Percentiles rank a stretch among this genome's conserved stretches.
Conservation (phyloP, 106 monocot species). For the Alisma plantagoaquatica region DNA sequence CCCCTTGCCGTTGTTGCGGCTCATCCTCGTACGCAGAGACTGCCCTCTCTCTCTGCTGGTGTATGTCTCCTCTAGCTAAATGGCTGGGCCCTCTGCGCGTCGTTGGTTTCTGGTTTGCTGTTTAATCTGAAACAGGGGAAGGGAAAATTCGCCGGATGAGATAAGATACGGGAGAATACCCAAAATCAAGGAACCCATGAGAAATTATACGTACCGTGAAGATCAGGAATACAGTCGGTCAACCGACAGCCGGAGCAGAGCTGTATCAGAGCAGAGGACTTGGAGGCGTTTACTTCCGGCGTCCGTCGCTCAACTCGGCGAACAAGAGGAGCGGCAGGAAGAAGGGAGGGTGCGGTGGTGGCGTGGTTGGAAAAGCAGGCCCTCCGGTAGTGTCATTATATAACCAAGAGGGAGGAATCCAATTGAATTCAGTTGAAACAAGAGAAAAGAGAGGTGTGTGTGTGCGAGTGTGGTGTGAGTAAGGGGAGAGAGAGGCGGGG, state of each 20-base stretch:
- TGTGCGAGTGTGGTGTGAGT: not conserved
- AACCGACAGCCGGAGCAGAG: not conserved
- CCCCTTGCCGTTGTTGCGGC: constrained; percentile 49
- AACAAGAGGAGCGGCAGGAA: not conserved
- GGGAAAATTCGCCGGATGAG: not conserved
- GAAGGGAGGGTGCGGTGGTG: not conserved
- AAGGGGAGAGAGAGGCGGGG: no score
- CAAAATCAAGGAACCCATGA: not conserved
- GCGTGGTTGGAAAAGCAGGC: not conserved
- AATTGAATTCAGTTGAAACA: no score
- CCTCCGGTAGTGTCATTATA: constrained; percentile 35
- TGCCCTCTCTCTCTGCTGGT: not conserved
- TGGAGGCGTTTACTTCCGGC: no score
- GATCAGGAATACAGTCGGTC: not conserved
- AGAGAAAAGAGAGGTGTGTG: constrained; percentile 2
- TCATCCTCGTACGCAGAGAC: no score
- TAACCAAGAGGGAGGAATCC: no score
- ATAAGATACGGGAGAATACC: not conserved
- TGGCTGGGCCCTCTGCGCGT: not conserved
- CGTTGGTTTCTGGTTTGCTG: no score
- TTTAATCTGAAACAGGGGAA: not conserved
- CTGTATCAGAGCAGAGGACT: not conserved
- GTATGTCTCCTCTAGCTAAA: not conserved
- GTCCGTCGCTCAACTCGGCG: no score
- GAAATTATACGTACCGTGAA: not conserved